Base-by-base conservation (phyloP, 2,329 filamentous ascomycete species). In the Grosmannia huntii region DNA sequence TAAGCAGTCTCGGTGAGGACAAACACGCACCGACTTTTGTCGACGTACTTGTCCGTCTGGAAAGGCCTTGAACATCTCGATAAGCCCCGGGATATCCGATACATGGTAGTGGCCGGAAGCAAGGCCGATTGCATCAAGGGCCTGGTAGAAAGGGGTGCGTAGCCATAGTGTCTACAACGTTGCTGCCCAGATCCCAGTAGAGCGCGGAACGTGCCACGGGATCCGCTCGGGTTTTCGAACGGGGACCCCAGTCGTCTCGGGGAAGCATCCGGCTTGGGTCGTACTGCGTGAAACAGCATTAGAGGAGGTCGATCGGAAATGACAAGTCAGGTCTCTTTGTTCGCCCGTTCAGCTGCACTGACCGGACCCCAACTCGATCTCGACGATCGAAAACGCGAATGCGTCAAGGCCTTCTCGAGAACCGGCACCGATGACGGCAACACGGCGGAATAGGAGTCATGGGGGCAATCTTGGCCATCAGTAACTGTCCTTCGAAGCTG, bases 21-120 rank as follows among this genome's bases (percentile, higher is more conserved):
- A 38, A 38, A 38, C 5, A 38, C 10, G 3, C 5, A 38, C 36
- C 12, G 3, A 38, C 36, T n/a, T 16, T 38, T 38, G 36, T 38
- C 36, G 36, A 38, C 36, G 14, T 38, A 38, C 14, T 38, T 38
- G 36, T 38, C 36, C 36, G 36, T 38, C 36, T 38, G 36, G 36
- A 4, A 38, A 10, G 36, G 36, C 5, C 36, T 38, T 38, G 36
- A 38, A 38, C 10, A 9, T 25, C 12, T 41, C 25, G 7, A 21
- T 60, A 9, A 58, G n/a, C 23, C 64, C 63, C 0, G 74, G 73
- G 1, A 76, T 65, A 63, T 65, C 66, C 0, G 71, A 71, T 1
- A 74, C 65, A 51, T 67, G 68, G 57, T 73, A 74, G 61, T 75
- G 72, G 0, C 73, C 73, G 0, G 66, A 68, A 0, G 72, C 73